Percentiles rank a stretch among this genome's conserved stretches.
These are phyloP conservation scores for Scalesia atractyloides DNA, from an alignment of 129 eudicot species.

Conservation along the genomic window DNA sequence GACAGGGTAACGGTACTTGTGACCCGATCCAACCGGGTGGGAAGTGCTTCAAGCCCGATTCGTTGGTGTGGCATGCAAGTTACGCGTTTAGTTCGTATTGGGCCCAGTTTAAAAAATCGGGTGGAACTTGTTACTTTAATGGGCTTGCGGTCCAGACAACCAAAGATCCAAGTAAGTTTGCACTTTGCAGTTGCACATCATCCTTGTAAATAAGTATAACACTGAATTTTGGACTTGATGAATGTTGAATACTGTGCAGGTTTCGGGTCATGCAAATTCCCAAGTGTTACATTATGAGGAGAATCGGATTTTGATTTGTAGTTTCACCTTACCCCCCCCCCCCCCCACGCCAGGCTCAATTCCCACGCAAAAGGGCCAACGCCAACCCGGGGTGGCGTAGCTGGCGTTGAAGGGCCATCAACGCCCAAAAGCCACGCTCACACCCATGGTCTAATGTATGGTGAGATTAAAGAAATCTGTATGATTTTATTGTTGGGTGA, in stretches of 20 bases:
- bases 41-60: slow-evolving; percentile 68
- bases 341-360: too few relatives aligned
- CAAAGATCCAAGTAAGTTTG: slow-evolving; percentile 71
- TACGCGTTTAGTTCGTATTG: slow-evolving; percentile 90
- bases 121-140: slow-evolving; percentile 72
- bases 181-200: neutral
- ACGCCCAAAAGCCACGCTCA: too few relatives aligned
- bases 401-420: too few relatives aligned
- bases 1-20: slow-evolving; percentile 84
- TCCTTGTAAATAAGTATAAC: too few relatives aligned
- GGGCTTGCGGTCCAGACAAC: slow-evolving; percentile 62
- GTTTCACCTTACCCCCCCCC: too few relatives aligned
- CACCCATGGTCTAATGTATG: too few relatives aligned
- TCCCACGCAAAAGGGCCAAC: too few relatives aligned
- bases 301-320: too few relatives aligned
- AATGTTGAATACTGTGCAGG: slow-evolving; percentile 42
- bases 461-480: too few relatives aligned
- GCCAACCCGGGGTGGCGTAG: too few relatives aligned
- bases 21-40: slow-evolving; percentile 76
- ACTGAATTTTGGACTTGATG: too few relatives aligned
- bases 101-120: slow-evolving; percentile 56
- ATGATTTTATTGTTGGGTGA: too few relatives aligned
- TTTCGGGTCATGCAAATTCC: slow-evolving; percentile 73
- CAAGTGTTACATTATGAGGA: slow-evolving; percentile 52
- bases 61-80: slow-evolving; percentile 50